Conservation (phyloP, 2,329 filamentous ascomycete species). For the Magnaporthales sp. region DNA sequence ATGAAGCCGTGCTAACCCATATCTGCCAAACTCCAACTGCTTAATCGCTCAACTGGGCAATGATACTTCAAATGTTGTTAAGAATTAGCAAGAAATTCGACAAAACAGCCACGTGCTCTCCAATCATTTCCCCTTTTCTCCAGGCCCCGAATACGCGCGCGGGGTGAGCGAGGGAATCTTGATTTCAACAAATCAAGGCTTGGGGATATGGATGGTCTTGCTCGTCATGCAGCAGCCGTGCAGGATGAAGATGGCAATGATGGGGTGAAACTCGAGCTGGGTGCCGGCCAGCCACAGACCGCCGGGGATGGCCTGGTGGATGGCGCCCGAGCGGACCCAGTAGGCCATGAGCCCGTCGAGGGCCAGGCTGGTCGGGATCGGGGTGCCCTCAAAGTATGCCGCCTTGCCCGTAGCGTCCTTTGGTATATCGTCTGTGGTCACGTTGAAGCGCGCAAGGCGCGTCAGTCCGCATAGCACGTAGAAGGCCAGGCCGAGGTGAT, state of each 20-base stretch:
- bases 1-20: neutral
- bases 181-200: constrained; percentile 46
- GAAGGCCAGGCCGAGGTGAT: constrained; percentile 72
- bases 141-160: neutral
- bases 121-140: neutral
- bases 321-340: constrained; percentile 76
- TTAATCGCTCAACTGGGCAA: neutral
- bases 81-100: neutral
- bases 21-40: neutral
- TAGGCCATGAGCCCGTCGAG: constrained; percentile 81
- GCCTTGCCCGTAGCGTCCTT: constrained; percentile 90
- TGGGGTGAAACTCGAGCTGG: constrained; percentile 73
- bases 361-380: constrained; percentile 81
- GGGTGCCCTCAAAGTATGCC: constrained; percentile 93
- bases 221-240: constrained; percentile 93
- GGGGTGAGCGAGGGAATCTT: neutral
- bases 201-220: constrained; percentile 90
- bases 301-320: constrained; percentile 68
- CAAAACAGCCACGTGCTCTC: neutral
- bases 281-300: constrained; percentile 62
- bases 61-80: neutral
- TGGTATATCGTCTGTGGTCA: constrained; percentile 80
- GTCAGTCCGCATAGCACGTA: constrained; percentile 95
- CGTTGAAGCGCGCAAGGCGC: constrained; percentile 92
- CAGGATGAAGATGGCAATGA: constrained; percentile 71